Conservation (phyloP, 192 early-diverging fungal genomes). For the Spizellomyces punctatus region DNA sequence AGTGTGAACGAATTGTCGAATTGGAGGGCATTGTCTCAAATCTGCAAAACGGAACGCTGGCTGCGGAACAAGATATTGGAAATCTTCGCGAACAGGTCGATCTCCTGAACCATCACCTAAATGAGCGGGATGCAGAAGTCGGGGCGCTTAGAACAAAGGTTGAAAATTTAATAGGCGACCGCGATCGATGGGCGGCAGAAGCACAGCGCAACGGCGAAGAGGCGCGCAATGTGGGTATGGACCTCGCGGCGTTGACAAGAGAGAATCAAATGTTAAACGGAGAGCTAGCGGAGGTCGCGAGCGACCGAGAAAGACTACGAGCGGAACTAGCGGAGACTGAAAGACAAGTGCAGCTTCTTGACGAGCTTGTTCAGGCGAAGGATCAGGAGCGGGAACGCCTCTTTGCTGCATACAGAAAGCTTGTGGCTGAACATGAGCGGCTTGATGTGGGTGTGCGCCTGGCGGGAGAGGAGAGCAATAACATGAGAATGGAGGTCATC, state of each 20-base stretch:
- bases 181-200: slow-evolving; percentile 7
- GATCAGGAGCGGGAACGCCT: slow-evolving; percentile 54
- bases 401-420: slow-evolving; percentile 47
- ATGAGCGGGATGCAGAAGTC: slow-evolving; percentile 43
- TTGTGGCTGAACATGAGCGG: slow-evolving; percentile 48
- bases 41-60: not conserved
- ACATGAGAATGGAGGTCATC: slow-evolving; percentile 52
- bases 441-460: slow-evolving; percentile 14
- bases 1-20: slow-evolving; percentile 39
- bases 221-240: slow-evolving; percentile 33
- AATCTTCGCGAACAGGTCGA: slow-evolving; percentile 37
- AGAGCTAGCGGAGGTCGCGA: slow-evolving; percentile 30
- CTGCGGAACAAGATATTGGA: slow-evolving; percentile 30
- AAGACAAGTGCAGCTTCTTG: slow-evolving; percentile 44
- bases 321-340: slow-evolving; percentile 50
- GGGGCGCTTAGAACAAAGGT: slow-evolving; percentile 13
- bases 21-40: slow-evolving; percentile 30
- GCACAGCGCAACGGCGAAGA: slow-evolving; percentile 21
- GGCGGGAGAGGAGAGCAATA: slow-evolving; percentile 19
- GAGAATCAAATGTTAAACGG: slow-evolving; percentile 53
- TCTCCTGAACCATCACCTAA: slow-evolving; percentile 32
- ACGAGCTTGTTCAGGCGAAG: slow-evolving; percentile 47
- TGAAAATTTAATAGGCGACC: slow-evolving; percentile 1
- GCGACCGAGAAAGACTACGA: slow-evolving; percentile 37
- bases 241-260: slow-evolving; percentile 47